These are phyloP conservation scores for Botryosphaeria dothidea DNA, from an alignment of 2,329 filamentous ascomycete genomes.

Conservation along the genomic window DNA sequence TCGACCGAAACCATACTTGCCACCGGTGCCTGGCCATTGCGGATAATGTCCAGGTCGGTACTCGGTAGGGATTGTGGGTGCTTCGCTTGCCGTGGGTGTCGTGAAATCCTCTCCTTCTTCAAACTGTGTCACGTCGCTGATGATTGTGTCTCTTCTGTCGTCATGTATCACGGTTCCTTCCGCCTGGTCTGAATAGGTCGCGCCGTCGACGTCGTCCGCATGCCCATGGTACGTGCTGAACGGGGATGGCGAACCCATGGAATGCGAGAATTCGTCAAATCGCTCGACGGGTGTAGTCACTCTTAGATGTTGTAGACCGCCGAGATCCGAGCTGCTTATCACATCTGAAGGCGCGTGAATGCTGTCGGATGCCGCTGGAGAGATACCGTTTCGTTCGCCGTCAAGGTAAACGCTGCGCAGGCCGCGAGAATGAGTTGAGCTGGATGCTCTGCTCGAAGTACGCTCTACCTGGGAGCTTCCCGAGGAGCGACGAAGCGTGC, in stretches of 20 bases:
- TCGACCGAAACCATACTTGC: not conserved
- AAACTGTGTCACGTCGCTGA: not conserved
- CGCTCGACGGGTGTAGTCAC: not conserved
- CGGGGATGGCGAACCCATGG: not conserved
- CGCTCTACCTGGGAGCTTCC: not conserved
- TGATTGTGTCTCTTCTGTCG: slow-evolving; percentile 1
- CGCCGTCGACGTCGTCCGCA: not conserved
- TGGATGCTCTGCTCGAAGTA: slow-evolving; percentile 3
- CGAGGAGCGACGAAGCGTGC: slow-evolving; percentile 4
- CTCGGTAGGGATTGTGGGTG: slow-evolving; percentile 4
- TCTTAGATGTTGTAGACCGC: not conserved
- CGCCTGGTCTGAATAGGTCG: not conserved
- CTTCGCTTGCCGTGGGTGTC: slow-evolving; percentile 6
- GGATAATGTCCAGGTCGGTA: slow-evolving; percentile 16
- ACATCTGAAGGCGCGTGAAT: not conserved
- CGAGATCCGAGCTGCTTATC: not conserved
- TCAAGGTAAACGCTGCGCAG: slow-evolving; percentile 8
- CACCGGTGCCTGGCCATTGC: slow-evolving; percentile 2
- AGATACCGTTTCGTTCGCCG: not conserved
- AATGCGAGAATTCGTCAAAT: not conserved
- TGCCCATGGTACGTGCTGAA: not conserved
- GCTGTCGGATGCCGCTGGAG: not conserved
- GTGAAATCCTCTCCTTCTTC: not conserved
- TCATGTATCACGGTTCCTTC: not conserved
- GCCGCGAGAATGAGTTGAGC: not conserved